Evolutionary conservation across 371 early-diverging fungal genomes (phyloP).

Genomic region (Mortierella sp.): DNA sequence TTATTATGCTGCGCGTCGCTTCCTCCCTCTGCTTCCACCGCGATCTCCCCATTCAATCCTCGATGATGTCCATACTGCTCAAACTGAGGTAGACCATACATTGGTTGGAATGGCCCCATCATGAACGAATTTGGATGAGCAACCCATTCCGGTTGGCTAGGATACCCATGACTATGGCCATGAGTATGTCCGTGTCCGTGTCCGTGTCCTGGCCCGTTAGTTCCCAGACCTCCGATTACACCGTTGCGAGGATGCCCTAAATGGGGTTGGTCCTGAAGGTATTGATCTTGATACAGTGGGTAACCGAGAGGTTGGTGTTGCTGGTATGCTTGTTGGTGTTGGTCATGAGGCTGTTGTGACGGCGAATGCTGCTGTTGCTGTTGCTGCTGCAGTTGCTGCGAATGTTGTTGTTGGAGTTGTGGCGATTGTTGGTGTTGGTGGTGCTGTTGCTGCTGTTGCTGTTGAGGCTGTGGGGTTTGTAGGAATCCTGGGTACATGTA

Average conservation of each 20-base stretch:
- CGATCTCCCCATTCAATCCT: conserved; percentile 3
- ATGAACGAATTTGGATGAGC: conserved; percentile 37
- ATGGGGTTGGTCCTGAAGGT: conserved; percentile 18
- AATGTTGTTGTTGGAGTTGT: not conserved
- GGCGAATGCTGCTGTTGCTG: conserved; percentile 7
- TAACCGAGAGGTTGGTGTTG: conserved; percentile 29
- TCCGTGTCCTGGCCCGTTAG: conserved; percentile 4
- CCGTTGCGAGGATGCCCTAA: conserved; percentile 17
- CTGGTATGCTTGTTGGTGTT: conserved; percentile 9
- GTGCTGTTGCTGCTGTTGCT: conserved; percentile 4
- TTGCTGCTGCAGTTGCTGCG: not conserved
- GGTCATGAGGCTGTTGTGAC: conserved; percentile 15
- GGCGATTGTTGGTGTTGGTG: not conserved
- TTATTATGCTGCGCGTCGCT: not conserved
- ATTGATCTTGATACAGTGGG: conserved; percentile 34
- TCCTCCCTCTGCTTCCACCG: conserved; percentile 2
- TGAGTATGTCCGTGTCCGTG: conserved; percentile 8
- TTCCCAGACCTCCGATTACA: conserved; percentile 12
- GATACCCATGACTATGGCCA: conserved; percentile 26
- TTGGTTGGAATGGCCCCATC: conserved; percentile 40
- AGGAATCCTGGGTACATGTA: conserved; percentile 36
- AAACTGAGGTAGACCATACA: conserved; percentile 37
- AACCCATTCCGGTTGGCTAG: conserved; percentile 45
- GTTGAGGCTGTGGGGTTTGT: conserved; percentile 21
- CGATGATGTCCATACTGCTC: conserved; percentile 25